Evolutionary conservation across 306 rosid genomes (phyloP), one percentile per base, ranked within the genome.

Genomic region (Lathyrus aphaca): DNA sequence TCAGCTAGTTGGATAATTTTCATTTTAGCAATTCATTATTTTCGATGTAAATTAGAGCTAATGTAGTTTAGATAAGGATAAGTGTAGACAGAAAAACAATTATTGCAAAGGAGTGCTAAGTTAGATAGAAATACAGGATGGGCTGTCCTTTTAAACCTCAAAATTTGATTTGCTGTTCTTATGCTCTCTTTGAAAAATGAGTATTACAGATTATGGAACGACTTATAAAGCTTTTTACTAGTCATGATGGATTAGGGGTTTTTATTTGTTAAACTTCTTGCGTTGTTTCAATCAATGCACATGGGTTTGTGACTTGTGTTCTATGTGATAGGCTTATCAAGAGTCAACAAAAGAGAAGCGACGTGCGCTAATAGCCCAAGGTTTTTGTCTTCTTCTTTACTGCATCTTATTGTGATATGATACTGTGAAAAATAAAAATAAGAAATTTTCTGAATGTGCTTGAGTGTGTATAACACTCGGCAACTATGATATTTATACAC

Each of bases 281-380:
- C 53, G 58, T 66, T 62, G 68, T 48, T 62, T 40, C 44, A 69
- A n/a, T 40, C 44, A 69, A n/a, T 80, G 30, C 7, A 11, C 37
- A 25, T 55, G 21, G 37, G 61, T 32, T 76, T 68, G 69, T 50
- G 69, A 64, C 5, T 80, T 59, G 59, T 78, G 39, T 65, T 19
- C 38, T 77, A 5, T 68, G 10, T 75, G 77, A 72, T 87, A 94
- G 99, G 97, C 97, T 72, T 91, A 95, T 78, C 97, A 86, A 87
- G 97, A 95, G 7, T 91, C 99, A 57, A 86, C 99, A 13, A 95
- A 95, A 76, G 99, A 95, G 85, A 95, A 80, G 76, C 91, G 96
- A 9, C 99, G 99, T 68, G 83, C 88, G 0, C 95, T 80, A 77
- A 91, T 95, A 79, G 88, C 95, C 73, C 99, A 95, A 87, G 98